Base-by-base conservation (phyloP, 2,329 filamentous ascomycete species). In the Ophiostoma perfectum region DNA sequence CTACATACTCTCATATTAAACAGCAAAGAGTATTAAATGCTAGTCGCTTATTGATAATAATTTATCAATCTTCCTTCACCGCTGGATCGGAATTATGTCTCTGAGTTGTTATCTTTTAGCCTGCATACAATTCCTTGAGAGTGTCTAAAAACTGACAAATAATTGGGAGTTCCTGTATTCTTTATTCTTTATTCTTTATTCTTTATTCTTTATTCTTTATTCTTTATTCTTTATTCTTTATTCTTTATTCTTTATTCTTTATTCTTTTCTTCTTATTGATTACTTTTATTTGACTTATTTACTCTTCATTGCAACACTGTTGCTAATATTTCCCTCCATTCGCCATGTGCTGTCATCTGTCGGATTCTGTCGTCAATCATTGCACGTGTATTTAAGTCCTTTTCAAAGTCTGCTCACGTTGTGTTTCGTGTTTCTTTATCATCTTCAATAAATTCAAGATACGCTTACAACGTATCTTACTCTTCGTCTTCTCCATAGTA, bases 61-160 rank as follows among this genome's bases (percentile, higher is more conserved):
- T 60, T 60, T 55, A 27, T 12, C 18, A 11, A 58, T 63, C 36
- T 8, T 36, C 27, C 52, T 39, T 63, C 60, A 63, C 60, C 60
- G 60, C 60, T 63, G 60, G 16, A 63, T 63, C 60, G 60, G 60
- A 63, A 42, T 3, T 1, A 41, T 63, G 38, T 42, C 36, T 62
- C 36, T 62, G 58, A 62, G 36, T 41, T 62, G 58, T 42, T 42
- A 42, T 63, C 38, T 42, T 63, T 7, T 42, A 2, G 5, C 36
- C 36, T 62, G 58, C 58, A 41, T 62, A 41, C 36, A 62, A 7
- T 36, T 62, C 27, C 27, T 27, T 27, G 27, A 27, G 27, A 27
- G 27, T 62, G 60, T 18, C 60, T 42, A 12, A 42, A 63, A 62
- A 63, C 4, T 63, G 58, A 62, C 58, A 62, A 62, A 60, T 62